Percentiles rank a stretch among this genome's conserved stretches.
phyloP scores from a whole-genome alignment of 176 grass and related monocot genomes.

The Oryza australiensis region DNA sequence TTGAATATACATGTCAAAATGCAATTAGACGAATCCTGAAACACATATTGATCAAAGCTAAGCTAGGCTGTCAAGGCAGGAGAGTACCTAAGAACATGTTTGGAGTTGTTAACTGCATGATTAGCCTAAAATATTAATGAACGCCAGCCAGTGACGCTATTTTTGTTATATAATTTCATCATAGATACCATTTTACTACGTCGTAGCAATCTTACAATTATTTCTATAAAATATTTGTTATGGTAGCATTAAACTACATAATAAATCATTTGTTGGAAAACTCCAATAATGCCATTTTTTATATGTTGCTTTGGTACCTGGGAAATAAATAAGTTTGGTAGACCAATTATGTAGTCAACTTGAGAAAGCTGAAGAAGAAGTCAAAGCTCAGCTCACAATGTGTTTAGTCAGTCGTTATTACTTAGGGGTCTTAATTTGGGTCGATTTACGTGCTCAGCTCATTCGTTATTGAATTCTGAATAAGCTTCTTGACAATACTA shows the following conservation, averaged over 20 bases:
- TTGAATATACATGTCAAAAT: not conserved
- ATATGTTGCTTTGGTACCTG: not conserved
- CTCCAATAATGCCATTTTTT: slow-evolving; percentile 18
- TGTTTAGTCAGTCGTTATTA: not conserved
- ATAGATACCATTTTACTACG: not conserved
- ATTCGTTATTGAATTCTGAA: no score
- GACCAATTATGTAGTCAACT: slow-evolving; percentile 9
- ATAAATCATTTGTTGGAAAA: not conserved
- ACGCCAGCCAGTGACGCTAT: not conserved
- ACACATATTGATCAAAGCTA: not conserved
- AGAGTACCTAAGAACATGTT: not conserved
- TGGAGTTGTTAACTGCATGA: not conserved
- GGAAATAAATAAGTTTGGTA: not conserved
- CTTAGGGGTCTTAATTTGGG: not conserved
- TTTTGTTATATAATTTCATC: not conserved
- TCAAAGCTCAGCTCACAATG: not conserved
- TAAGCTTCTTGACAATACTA: no score
- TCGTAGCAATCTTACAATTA: not conserved
- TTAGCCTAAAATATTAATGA: not conserved
- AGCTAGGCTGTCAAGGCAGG: not conserved
- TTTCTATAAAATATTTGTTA: not conserved
- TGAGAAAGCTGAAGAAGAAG: not conserved
- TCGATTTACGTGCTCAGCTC: no score
- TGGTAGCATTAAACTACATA: not conserved
- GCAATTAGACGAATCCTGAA: not conserved